Conservation (phyloP, 2,329 filamentous ascomycete genomes). For the Colletotrichum siamense region DNA sequence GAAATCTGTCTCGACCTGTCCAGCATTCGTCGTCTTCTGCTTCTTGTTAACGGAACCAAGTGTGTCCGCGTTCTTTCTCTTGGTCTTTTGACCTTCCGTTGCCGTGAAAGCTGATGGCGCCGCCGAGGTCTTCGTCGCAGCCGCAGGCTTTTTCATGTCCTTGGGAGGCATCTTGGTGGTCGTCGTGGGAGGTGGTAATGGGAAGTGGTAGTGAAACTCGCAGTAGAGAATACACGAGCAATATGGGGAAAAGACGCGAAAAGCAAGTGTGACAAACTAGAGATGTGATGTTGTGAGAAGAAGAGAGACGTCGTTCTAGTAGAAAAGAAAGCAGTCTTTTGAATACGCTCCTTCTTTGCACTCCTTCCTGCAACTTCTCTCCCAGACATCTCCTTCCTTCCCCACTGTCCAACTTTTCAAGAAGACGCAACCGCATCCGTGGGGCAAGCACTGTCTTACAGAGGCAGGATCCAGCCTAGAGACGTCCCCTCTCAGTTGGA, state of each 20-base stretch:
- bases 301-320: neutral
- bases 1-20: accelerated
- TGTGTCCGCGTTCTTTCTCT: neutral
- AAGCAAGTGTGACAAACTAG: neutral
- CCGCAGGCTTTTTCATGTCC: neutral
- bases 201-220: neutral
- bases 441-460: neutral
- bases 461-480: neutral
- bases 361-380: neutral
- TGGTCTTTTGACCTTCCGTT: neutral
- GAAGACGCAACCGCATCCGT: neutral
- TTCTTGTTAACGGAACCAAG: neutral
- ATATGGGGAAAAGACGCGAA: neutral
- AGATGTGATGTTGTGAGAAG: neutral
- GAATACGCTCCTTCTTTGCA: neutral
- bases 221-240: neutral
- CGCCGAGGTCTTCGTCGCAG: neutral
- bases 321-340: neutral
- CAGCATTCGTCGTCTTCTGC: neutral
- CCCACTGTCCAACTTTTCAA: neutral
- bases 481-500: neutral
- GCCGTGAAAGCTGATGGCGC: neutral
- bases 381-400: neutral
- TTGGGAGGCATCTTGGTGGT: neutral
- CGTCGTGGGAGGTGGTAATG: neutral